Base-by-base conservation (phyloP, 2,329 filamentous ascomycete species). In the Knufia petricola region DNA sequence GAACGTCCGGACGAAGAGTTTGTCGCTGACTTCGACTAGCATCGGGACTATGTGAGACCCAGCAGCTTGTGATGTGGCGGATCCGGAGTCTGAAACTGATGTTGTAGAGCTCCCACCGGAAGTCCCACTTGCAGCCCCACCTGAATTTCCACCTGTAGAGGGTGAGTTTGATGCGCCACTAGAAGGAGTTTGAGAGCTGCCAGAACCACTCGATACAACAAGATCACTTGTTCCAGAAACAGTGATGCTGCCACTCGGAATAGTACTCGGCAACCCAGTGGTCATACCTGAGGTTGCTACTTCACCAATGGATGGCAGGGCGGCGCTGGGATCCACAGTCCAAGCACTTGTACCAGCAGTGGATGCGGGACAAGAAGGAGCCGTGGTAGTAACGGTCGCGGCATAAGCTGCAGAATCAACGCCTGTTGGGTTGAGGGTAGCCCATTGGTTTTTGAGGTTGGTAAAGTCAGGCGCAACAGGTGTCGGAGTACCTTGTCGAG, bases 401-500 rank as follows among this genome's bases (percentile, higher is more conserved):
- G 76, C 74, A 67, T 94, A 94, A 23, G 76, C 75, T 1, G 77
- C 74, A 45, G 74, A 75, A 36, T 75, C 73, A 36, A 90, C 75
- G 28, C 87, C 84, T 0, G 78, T 78, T 0, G 87, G 86, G 6
- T 70, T 76, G 46, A 87, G 68, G 3, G 78, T 83, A 4, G 80
- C 80, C 87, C 87, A 94, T 57, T 86, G 81, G 23, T 70, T 73
- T 68, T 82, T 80, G 51, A 94, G 75, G 63, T 92, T 92, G 58
- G 71, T 63, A 63, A 90, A 94, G 62, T 94, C 87, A 0, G 87
- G 86, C 4, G 69, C 69, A 23, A 87, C 70, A 0, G 87, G 84
- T 0, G 75, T 84, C 0, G 87, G 87, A 0, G 77, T 86, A 46
- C 87, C 87, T 42, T 76, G 76, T 56, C 84, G 77, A 0, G 78